These are phyloP conservation scores for Trichoderma harzianum DNA, from an alignment of 2,329 filamentous ascomycete species.

Conservation along the genomic window DNA sequence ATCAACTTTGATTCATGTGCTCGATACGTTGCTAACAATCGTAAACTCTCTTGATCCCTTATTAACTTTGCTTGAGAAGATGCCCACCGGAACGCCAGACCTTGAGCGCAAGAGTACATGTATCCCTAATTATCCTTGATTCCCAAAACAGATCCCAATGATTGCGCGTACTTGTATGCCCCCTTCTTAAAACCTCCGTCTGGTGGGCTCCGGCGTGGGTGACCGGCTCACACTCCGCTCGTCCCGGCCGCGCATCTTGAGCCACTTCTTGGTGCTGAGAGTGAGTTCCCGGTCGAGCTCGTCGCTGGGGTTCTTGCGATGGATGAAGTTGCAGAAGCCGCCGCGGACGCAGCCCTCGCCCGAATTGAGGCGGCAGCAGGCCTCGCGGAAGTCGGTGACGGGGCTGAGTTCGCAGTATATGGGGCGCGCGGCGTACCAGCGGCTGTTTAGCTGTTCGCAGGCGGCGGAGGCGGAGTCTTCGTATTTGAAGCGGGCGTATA, in stretches of 20 bases:
- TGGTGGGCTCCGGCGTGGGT: slow-evolving; percentile 79
- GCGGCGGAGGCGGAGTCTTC: slow-evolving; percentile 92
- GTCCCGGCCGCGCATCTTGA: slow-evolving; percentile 79
- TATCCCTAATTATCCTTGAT: slow-evolving; percentile 1
- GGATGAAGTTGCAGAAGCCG: slow-evolving; percentile 99
- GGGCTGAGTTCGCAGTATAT: slow-evolving; percentile 98
- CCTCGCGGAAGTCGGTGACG: slow-evolving; percentile 97
- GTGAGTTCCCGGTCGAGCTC: slow-evolving; percentile 87
- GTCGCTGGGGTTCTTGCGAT: slow-evolving; percentile 87
- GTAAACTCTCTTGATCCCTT: neutral
- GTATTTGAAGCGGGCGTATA: slow-evolving; percentile 99
- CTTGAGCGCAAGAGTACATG: slow-evolving; percentile 4
- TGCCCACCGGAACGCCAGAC: slow-evolving; percentile 7
- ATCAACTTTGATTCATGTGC: slow-evolving; percentile 5
- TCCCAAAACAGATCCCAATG: neutral
- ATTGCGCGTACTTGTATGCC: neutral
- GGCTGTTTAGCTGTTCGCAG: slow-evolving; percentile 87
- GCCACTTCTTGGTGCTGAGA: slow-evolving; percentile 93
- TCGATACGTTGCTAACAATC: neutral
- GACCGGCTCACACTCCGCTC: slow-evolving; percentile 77
- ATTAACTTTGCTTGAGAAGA: slow-evolving; percentile 2
- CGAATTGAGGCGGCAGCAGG: slow-evolving; percentile 89
- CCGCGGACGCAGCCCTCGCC: slow-evolving; percentile 94
- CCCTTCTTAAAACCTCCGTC: slow-evolving; percentile 60
- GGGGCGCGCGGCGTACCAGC: slow-evolving; percentile 95